phyloP scores from a whole-genome alignment of 345 rosid species.

The Ceriops zippeliana region DNA sequence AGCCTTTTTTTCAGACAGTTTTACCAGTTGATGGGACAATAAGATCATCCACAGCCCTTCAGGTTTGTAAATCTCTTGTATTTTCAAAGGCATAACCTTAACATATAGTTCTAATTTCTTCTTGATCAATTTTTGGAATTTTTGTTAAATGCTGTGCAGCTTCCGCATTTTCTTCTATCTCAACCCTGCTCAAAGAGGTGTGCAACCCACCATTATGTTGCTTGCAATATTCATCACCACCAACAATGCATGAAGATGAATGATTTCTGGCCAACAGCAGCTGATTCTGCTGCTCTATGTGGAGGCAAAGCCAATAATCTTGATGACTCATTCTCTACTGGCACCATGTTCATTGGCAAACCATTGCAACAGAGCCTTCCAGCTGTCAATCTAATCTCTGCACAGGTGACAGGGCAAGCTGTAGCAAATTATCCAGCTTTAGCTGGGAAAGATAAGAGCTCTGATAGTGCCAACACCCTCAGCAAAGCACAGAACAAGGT shows the following conservation, averaged over 20 bases:
- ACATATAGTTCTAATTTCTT: not conserved
- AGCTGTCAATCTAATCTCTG: slow-evolving; percentile 26
- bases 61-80: slow-evolving; percentile 27
- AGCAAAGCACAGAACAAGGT: slow-evolving; percentile 33
- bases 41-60: slow-evolving; percentile 27
- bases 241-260: slow-evolving; percentile 46
- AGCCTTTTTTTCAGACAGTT: slow-evolving; percentile 31
- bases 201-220: slow-evolving; percentile 52
- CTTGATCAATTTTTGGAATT: not conserved
- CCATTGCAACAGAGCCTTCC: slow-evolving; percentile 32
- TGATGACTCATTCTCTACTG: slow-evolving; percentile 14
- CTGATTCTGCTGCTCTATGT: slow-evolving; percentile 25
- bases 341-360: slow-evolving; percentile 23
- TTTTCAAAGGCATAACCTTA: not conserved
- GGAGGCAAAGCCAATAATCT: slow-evolving; percentile 31
- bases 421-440: slow-evolving; percentile 14
- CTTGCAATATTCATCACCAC: slow-evolving; percentile 46
- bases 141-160: slow-evolving; percentile 23
- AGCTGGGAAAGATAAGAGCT: slow-evolving; percentile 29
- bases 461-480: slow-evolving; percentile 23
- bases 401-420: slow-evolving; percentile 32
- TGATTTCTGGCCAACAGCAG: slow-evolving; percentile 35
- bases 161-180: slow-evolving; percentile 29
- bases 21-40: slow-evolving; percentile 30
- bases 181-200: slow-evolving; percentile 53